These are phyloP conservation scores for Colletotrichum sublineola DNA, from an alignment of 2,329 filamentous ascomycete species.

Conservation along the genomic window DNA sequence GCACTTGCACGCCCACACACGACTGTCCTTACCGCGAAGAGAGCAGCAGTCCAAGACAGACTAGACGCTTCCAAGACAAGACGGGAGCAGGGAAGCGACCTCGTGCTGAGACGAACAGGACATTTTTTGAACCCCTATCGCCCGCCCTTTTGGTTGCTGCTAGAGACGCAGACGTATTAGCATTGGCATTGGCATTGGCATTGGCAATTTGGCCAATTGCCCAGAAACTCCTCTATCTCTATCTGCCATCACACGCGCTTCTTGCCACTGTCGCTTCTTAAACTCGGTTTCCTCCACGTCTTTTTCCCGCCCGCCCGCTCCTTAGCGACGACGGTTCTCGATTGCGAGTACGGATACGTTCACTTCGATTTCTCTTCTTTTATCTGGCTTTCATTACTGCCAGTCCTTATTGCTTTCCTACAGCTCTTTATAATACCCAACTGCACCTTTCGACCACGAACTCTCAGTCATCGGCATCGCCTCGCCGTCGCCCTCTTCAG, in stretches of 20 bases:
- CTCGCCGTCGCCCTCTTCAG: background rate
- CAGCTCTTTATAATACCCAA: slow-evolving; percentile 34
- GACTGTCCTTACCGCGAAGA: slow-evolving; percentile 10
- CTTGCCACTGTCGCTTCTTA: slow-evolving; percentile 28
- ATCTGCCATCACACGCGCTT: slow-evolving; percentile 18
- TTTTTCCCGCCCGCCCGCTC: slow-evolving; percentile 4
- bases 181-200: slow-evolving; percentile 25
- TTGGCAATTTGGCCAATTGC: slow-evolving; percentile 9
- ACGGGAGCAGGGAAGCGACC: slow-evolving; percentile 6
- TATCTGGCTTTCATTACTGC: slow-evolving; percentile 16
- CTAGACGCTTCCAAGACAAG: slow-evolving; percentile 31
- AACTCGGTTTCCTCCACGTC: slow-evolving; percentile 7
- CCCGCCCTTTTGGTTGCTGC: slow-evolving; percentile 17
- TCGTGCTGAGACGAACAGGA: slow-evolving; percentile 3
- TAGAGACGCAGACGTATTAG: slow-evolving; percentile 14
- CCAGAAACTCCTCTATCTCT: slow-evolving; percentile 12
- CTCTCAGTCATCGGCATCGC: slow-evolving; percentile 1
- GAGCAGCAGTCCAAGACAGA: slow-evolving; percentile 23
- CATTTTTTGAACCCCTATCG: background rate
- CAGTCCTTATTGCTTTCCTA: slow-evolving; percentile 23
- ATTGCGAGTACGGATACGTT: slow-evolving; percentile 15
- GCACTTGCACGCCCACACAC: slow-evolving; percentile 13
- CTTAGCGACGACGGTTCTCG: slow-evolving; percentile 20
- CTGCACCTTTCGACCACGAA: slow-evolving; percentile 10
- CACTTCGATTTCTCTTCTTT: slow-evolving; percentile 9